phyloP scores from a whole-genome alignment of 176 grass and related monocot species.

The Oryza glaberrima region DNA sequence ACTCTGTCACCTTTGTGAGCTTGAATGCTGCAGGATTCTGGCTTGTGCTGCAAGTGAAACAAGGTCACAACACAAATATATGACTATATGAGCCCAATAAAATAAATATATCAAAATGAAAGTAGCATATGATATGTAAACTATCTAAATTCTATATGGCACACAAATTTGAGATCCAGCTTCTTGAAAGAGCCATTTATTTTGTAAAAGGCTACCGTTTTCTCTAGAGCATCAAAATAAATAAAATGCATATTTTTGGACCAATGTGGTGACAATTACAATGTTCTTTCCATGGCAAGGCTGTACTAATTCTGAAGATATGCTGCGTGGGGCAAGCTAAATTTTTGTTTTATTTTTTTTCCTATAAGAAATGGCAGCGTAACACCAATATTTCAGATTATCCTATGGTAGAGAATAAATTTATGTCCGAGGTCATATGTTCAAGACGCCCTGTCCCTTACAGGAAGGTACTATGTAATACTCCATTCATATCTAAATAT shows the following conservation, averaged over 20 bases:
- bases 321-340: background rate
- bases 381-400: background rate
- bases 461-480: background rate
- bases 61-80: conserved; percentile 2
- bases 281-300: background rate
- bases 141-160: background rate
- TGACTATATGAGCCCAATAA: background rate
- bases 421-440: background rate
- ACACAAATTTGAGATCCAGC: background rate
- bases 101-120: conserved; percentile 16
- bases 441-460: background rate
- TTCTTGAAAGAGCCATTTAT: background rate
- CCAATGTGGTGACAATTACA: background rate
- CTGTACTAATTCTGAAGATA: background rate
- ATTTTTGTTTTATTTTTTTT: background rate
- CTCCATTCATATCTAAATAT: too few relatives aligned
- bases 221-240: background rate
- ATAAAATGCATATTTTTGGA: background rate
- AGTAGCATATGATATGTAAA: background rate
- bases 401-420: too few relatives aligned
- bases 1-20: conserved; percentile 96
- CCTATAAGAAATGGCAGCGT: background rate
- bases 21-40: conserved; percentile 83
- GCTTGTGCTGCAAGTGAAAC: conserved; percentile 71
- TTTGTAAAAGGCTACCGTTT: background rate